Base-by-base conservation (phyloP, 495 filamentous ascomycete genomes). In the Talaromyces stipitatus region DNA sequence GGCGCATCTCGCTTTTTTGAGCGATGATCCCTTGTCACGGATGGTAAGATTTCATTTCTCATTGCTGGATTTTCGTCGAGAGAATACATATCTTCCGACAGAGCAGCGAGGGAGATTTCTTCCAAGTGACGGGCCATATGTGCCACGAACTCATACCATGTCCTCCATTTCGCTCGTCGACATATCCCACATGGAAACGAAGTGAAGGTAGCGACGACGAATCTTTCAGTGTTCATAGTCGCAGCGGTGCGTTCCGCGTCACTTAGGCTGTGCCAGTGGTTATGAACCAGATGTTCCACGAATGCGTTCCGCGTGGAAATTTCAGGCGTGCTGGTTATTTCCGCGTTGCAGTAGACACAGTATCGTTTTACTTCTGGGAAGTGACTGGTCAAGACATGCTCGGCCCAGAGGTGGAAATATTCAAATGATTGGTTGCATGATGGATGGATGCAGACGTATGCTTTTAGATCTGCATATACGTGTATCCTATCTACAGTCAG, bases 381-480 rank as follows among this genome's bases (percentile, higher is more conserved):
- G 18, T 51, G 48, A 23, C 8, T 28, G 26, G 24, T 30, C 14
- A 51, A 23, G 27, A 51, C 48, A 30, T 51, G 48, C n/a, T 51
- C 48, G 2, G 48, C 48, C 48, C 48, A 51, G 12, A 51, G 26
- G 27, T 51, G 48, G 12, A 16, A 51, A 51, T 51, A 51, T 12
- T 51, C 48, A 16, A 51, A 51, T 30, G 48, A 51, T 20, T 51
- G 48, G n/a, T 28, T 26, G 27, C 48, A 51, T 4, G 23, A 10
- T 0, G 48, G 48, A 11, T 51, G 48, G 8, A 51, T 51, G 27
- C 48, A 51, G 7, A 51, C 23, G 27, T 51, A 51, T 10, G 48
- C 48, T 51, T 51, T 51, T 4, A 51, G 9, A 51, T 51, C 48
- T 18, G 48, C 48, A 30, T 51, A 51, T 10, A 51, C 48, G 20